Percentiles rank a stretch among this genome's conserved stretches.
phyloP scores from a whole-genome alignment of 345 rosid genomes.

The Bretschneidera sinensis region DNA sequence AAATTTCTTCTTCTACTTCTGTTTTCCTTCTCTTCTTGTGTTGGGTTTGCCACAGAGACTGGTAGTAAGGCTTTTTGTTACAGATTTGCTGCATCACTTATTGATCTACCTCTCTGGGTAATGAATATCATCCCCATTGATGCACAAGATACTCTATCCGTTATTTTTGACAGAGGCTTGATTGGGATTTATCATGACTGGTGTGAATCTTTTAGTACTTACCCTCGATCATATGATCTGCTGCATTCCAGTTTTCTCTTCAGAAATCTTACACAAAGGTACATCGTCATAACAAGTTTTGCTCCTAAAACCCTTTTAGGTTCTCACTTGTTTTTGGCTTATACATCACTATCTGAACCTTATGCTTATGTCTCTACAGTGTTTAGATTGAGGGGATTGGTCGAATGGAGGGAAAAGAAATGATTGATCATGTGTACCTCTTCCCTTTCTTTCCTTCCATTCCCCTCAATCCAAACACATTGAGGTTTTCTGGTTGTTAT shows the following conservation, averaged over 20 bases:
- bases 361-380: too few species aligned
- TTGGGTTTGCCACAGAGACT: not conserved
- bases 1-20: not conserved
- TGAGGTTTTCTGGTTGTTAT: too few species aligned
- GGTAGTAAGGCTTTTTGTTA: too few species aligned
- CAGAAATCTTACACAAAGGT: conserved; percentile 51
- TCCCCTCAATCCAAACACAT: too few species aligned
- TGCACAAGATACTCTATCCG: conserved; percentile 42
- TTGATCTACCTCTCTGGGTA: conserved; percentile 73
- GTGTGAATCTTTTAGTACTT: conserved; percentile 82
- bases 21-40: not conserved
- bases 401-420: too few species aligned
- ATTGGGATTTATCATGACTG: conserved; percentile 90
- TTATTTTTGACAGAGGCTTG: conserved; percentile 74
- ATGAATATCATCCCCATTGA: conserved; percentile 81
- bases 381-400: too few species aligned
- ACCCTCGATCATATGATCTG: conserved; percentile 79
- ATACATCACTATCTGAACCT: too few species aligned
- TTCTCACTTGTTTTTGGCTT: too few species aligned
- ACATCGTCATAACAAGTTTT: not conserved
- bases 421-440: too few species aligned
- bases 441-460: too few species aligned
- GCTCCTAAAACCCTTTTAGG: too few species aligned
- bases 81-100: conserved; percentile 85
- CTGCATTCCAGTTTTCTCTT: conserved; percentile 78